These are phyloP conservation scores for Annulohypoxylon truncatum DNA, from an alignment of 2,329 filamentous ascomycete genomes.

Conservation along the genomic window DNA sequence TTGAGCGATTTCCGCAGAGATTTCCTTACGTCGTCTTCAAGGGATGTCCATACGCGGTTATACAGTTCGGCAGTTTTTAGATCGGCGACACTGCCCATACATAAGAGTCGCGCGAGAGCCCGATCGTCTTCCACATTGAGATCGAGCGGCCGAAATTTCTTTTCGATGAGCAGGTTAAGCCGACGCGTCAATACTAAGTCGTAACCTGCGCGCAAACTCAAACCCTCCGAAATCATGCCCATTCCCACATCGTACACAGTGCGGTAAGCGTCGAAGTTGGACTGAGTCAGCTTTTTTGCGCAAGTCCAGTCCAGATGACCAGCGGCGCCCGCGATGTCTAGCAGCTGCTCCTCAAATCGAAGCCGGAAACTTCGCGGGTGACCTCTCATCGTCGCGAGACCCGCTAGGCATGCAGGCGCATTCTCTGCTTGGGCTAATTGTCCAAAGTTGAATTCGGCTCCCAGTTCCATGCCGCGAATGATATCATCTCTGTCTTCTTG, in stretches of 20 bases:
- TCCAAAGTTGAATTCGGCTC: conserved; percentile 52
- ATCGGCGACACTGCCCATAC: conserved; percentile 52
- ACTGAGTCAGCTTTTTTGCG: conserved; percentile 49
- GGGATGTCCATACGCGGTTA: conserved; percentile 42
- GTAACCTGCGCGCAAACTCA: conserved; percentile 48
- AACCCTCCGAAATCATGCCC: conserved; percentile 44
- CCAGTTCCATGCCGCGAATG: conserved; percentile 51
- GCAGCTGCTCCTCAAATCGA: conserved; percentile 53
- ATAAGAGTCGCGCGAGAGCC: conserved; percentile 52
- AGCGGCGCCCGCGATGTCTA: conserved; percentile 54
- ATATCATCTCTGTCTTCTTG: conserved; percentile 43
- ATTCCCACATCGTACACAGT: conserved; percentile 48
- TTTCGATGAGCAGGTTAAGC: conserved; percentile 43
- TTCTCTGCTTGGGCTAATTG: conserved; percentile 55
- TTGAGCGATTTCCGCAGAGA: conserved; percentile 49
- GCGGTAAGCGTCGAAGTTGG: conserved; percentile 50
- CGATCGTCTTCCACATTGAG: conserved; percentile 45
- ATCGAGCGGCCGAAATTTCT: conserved; percentile 48
- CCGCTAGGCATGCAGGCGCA: conserved; percentile 48
- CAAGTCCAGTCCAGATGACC: conserved; percentile 52
- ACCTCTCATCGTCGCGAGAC: conserved; percentile 43
- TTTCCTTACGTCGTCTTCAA: conserved; percentile 37
- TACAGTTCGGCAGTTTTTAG: conserved; percentile 49
- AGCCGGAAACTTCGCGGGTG: conserved; percentile 49
- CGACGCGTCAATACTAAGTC: conserved; percentile 50